phyloP scores from a whole-genome alignment of 352 stramenopile genomes.

The Aphanomyces euteiches region DNA sequence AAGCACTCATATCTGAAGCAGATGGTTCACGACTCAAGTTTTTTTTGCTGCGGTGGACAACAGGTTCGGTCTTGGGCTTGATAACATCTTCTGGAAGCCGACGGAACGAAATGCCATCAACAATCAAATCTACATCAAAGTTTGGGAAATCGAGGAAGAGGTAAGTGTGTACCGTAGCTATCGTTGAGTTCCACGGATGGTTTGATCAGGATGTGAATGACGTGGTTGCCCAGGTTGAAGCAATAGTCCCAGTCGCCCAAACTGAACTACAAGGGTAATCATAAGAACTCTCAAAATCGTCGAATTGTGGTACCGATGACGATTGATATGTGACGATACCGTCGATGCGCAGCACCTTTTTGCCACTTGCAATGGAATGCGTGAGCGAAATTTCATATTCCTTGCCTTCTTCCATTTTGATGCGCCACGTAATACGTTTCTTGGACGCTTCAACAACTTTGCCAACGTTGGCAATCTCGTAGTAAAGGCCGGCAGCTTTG shows the following conservation, averaged over 20 bases:
- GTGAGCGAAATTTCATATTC: constrained; percentile 83
- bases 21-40: constrained; percentile 29
- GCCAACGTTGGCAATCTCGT: constrained; percentile 74
- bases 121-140: constrained; percentile 56
- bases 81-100: constrained; percentile 58
- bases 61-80: constrained; percentile 41
- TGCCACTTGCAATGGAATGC: constrained; percentile 72
- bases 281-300: not conserved
- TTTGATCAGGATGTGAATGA: constrained; percentile 83
- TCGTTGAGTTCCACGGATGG: constrained; percentile 81
- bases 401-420: constrained; percentile 75
- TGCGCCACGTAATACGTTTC: constrained; percentile 76
- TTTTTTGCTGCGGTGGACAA: constrained; percentile 32
- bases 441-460: constrained; percentile 84
- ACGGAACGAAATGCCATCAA: constrained; percentile 75
- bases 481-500: constrained; percentile 69
- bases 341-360: constrained; percentile 75
- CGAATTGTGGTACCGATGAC: constrained; percentile 44
- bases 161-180: constrained; percentile 64
- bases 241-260: constrained; percentile 77
- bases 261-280: constrained; percentile 10
- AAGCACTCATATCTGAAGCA: constrained; percentile 10
- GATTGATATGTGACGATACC: constrained; percentile 78
- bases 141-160: not conserved
- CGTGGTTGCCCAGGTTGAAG: constrained; percentile 76